phyloP scores from a whole-genome alignment of 257 asterid genomes.

The Thymus quinquecostatus region DNA sequence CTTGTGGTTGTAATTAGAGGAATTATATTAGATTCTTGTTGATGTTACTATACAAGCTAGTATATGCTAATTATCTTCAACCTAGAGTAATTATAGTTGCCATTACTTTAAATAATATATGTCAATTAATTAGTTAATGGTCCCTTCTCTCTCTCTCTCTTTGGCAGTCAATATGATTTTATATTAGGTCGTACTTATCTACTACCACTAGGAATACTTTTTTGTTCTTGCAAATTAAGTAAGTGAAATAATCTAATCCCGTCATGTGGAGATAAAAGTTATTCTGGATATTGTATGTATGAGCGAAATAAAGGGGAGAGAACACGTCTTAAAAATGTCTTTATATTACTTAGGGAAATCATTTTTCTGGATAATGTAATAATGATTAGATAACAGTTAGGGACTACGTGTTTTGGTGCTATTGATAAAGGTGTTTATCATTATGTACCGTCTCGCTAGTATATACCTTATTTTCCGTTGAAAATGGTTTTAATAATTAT shows the following conservation, averaged over 20 bases:
- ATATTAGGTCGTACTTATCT: constrained; percentile 33
- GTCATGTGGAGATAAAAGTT: not conserved
- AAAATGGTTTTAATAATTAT: too few relatives aligned
- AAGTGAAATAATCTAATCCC: constrained; percentile 6
- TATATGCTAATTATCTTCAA: not conserved
- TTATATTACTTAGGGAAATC: too few relatives aligned
- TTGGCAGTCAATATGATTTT: constrained; percentile 1
- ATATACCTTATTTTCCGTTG: too few relatives aligned
- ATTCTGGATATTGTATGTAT: not conserved
- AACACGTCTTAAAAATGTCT: constrained; percentile 7
- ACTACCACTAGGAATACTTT: not conserved
- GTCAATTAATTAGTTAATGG: constrained; percentile 15
- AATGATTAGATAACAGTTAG: too few relatives aligned
- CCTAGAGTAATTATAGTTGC: not conserved
- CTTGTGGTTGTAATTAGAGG: constrained; percentile 5
- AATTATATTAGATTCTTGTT: constrained; percentile 14
- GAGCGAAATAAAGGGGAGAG: not conserved
- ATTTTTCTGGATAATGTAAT: not conserved
- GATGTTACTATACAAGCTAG: too few relatives aligned
- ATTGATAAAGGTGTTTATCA: too few relatives aligned
- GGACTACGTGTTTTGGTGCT: too few relatives aligned
- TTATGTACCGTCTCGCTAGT: too few relatives aligned
- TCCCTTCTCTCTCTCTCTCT: not conserved
- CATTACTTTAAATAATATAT: not conserved
- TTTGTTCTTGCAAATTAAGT: not conserved